phyloP scores from a whole-genome alignment of 179 eudicot genomes.

The Patellifolia procumbens region DNA sequence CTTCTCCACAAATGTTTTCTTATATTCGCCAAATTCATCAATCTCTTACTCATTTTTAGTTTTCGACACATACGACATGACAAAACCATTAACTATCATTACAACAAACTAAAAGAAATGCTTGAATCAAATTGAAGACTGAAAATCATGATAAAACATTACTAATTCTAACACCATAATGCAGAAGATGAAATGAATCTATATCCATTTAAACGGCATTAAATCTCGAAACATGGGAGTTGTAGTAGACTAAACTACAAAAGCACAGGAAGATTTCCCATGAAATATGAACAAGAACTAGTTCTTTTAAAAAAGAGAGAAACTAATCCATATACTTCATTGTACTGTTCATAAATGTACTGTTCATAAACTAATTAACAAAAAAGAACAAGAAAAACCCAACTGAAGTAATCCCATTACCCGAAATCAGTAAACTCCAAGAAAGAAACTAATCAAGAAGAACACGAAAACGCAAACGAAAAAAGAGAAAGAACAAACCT shows the following conservation, averaged over 20 bases:
- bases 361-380: neutral
- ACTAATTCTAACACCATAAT: too few species aligned
- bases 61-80: neutral
- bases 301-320: neutral
- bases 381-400: neutral
- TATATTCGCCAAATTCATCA: neutral
- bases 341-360: too few species aligned
- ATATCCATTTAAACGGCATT: too few species aligned
- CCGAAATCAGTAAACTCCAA: neutral
- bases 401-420: too few species aligned
- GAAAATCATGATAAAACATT: too few species aligned
- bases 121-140: too few species aligned
- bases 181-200: too few species aligned
- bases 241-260: too few species aligned
- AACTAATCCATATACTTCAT: too few species aligned
- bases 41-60: neutral
- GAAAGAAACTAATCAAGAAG: neutral
- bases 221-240: too few species aligned
- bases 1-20: neutral
- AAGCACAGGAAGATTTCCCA: too few species aligned
- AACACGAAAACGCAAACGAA: neutral
- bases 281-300: neutral
- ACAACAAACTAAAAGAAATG: too few species aligned
- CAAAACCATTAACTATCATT: neutral
- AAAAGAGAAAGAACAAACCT: conserved; percentile 5